Evolutionary conservation across 2,329 filamentous ascomycete species (phyloP).

Genomic region (Pezizomycotina sp.): DNA sequence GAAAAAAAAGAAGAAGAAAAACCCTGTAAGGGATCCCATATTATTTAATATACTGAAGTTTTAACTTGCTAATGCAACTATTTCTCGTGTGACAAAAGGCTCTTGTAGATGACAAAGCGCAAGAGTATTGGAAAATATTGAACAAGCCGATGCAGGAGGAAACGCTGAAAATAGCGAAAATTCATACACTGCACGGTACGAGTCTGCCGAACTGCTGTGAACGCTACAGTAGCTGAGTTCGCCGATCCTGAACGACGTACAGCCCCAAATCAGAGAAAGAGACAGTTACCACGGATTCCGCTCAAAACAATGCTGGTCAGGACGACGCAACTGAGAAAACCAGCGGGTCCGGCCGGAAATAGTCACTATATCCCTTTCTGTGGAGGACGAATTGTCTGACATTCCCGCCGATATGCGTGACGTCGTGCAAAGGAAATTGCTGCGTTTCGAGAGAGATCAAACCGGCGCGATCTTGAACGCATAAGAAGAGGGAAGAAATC

Average conservation of each 20-base stretch:
- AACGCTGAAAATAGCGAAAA: constrained; percentile 42
- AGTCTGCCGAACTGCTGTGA: constrained; percentile 51
- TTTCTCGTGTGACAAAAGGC: too few species aligned
- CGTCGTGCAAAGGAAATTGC: constrained; percentile 88
- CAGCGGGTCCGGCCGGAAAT: constrained; percentile 53
- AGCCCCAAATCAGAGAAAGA: constrained; percentile 10
- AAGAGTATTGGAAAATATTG: constrained; percentile 23
- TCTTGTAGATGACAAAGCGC: constrained; percentile 28
- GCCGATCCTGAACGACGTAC: constrained; percentile 39
- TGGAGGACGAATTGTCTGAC: constrained; percentile 86
- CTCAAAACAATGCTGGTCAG: constrained; percentile 32
- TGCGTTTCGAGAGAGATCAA: constrained; percentile 84
- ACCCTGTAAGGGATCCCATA: too few species aligned
- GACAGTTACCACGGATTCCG: constrained; percentile 35
- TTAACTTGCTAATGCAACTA: constrained; percentile 18
- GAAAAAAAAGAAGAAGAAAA: too few species aligned
- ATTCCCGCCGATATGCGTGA: constrained; percentile 94
- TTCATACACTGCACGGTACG: constrained; percentile 44
- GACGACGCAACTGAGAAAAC: constrained; percentile 51
- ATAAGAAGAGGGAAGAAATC: constrained; percentile 71
- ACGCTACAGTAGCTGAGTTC: constrained; percentile 51
- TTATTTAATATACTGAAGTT: too few species aligned
- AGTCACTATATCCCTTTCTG: constrained; percentile 70
- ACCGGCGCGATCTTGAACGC: constrained; percentile 71
- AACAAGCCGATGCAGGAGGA: constrained; percentile 27